Conservation (phyloP, 345 rosid genomes). For the Conringia planisiliqua region DNA sequence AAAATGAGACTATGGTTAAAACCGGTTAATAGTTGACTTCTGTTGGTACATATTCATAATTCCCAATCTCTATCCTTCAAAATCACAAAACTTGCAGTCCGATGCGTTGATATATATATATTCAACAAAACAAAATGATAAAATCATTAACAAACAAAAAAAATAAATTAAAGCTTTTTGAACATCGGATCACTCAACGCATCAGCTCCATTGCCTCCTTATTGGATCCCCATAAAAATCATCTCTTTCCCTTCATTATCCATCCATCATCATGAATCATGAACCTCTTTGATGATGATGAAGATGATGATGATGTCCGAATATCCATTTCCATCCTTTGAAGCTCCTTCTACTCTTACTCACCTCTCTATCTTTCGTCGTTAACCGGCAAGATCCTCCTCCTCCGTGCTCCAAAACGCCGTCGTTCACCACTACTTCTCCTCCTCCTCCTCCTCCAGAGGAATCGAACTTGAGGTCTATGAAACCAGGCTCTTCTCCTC, state of each 20-base stretch:
- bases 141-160: background rate
- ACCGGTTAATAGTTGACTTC: background rate
- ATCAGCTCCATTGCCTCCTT: slow-evolving; percentile 7
- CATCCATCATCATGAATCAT: background rate
- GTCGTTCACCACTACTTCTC: slow-evolving; percentile 34
- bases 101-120: slow-evolving; percentile 1
- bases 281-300: slow-evolving; percentile 19
- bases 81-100: slow-evolving; percentile 6
- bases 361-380: slow-evolving; percentile 58
- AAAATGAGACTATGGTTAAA: background rate
- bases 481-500: slow-evolving; percentile 77
- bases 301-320: slow-evolving; percentile 48
- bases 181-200: slow-evolving; percentile 25
- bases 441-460: slow-evolving; percentile 52
- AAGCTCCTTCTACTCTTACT: slow-evolving; percentile 78
- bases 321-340: slow-evolving; percentile 94
- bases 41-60: background rate
- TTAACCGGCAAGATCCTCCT: slow-evolving; percentile 64
- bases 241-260: background rate
- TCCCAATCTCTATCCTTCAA: background rate
- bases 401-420: slow-evolving; percentile 35
- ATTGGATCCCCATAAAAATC: slow-evolving; percentile 21
- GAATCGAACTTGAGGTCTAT: slow-evolving; percentile 85
- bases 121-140: slow-evolving; percentile 13
- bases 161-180: background rate